Evolutionary conservation across 2,329 filamentous ascomycete genomes (phyloP).

Genomic region (Fusarium chaquense): DNA sequence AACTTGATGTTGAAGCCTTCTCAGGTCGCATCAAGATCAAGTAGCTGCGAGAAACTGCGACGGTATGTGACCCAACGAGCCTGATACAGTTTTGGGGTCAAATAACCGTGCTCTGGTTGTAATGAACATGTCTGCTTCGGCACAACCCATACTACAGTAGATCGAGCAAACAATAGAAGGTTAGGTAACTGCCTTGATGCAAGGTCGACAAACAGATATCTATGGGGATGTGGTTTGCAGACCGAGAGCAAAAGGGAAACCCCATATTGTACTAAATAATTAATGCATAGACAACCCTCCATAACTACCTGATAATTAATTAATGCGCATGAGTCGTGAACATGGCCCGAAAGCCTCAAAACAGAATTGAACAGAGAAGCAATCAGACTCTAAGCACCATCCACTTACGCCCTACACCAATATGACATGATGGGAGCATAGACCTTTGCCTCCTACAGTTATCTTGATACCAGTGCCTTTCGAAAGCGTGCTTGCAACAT

Average conservation of each 20-base stretch:
- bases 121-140: not conserved
- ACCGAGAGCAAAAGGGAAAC: too few relatives aligned
- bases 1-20: not conserved
- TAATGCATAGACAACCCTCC: not conserved
- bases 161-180: not conserved
- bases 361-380: not conserved
- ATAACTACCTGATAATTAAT: not conserved
- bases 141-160: not conserved
- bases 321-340: not conserved
- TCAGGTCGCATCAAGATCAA: not conserved
- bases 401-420: not conserved
- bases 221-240: not conserved
- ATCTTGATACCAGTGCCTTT: not conserved
- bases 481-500: too few relatives aligned
- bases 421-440: not conserved
- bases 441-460: not conserved
- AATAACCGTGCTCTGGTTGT: not conserved
- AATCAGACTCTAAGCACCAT: conserved; percentile 3
- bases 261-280: not conserved
- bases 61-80: not conserved
- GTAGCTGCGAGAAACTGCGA: not conserved
- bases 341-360: not conserved
- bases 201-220: not conserved
- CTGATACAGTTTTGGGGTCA: not conserved
- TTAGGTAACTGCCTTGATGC: not conserved